phyloP scores from a whole-genome alignment of 768 basidiomycete species.

The Leccinum imitatum region DNA sequence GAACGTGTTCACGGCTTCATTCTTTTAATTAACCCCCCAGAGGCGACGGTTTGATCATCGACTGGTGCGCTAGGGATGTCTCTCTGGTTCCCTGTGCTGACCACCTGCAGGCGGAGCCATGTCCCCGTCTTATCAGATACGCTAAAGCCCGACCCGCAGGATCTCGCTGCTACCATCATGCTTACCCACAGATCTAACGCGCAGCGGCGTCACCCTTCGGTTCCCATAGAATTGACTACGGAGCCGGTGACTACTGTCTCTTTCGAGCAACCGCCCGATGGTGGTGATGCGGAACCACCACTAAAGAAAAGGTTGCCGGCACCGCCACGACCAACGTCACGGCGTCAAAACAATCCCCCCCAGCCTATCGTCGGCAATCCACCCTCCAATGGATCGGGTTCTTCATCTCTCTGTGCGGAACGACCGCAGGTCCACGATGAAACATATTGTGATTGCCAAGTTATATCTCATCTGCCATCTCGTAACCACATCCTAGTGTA shows the following conservation, averaged over 20 bases:
- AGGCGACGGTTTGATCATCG: constrained; percentile 32
- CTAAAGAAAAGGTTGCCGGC: constrained; percentile 16
- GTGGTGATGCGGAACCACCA: neutral
- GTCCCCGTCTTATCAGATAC: constrained; percentile 35
- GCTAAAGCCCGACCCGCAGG: constrained; percentile 22
- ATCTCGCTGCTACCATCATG: constrained; percentile 30
- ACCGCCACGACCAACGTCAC: constrained; percentile 21
- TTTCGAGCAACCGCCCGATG: neutral
- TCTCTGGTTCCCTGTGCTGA: neutral
- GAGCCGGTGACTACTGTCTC: neutral
- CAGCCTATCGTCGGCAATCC: neutral
- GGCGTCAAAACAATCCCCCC: constrained; percentile 8
- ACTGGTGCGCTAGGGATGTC: constrained; percentile 22
- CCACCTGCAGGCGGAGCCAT: constrained; percentile 25
- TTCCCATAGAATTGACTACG: neutral
- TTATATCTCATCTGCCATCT: neutral
- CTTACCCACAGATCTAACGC: constrained; percentile 29
- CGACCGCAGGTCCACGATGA: constrained; percentile 4
- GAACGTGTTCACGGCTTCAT: neutral
- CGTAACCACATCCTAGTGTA: neutral
- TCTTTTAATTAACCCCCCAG: constrained; percentile 7
- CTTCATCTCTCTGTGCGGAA: neutral
- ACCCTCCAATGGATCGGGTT: neutral
- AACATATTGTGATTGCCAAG: constrained; percentile 1
- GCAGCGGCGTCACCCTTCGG: constrained; percentile 5